Evolutionary conservation across 73 alveolate species (phyloP).

Genomic region (Stentor roeselii): DNA sequence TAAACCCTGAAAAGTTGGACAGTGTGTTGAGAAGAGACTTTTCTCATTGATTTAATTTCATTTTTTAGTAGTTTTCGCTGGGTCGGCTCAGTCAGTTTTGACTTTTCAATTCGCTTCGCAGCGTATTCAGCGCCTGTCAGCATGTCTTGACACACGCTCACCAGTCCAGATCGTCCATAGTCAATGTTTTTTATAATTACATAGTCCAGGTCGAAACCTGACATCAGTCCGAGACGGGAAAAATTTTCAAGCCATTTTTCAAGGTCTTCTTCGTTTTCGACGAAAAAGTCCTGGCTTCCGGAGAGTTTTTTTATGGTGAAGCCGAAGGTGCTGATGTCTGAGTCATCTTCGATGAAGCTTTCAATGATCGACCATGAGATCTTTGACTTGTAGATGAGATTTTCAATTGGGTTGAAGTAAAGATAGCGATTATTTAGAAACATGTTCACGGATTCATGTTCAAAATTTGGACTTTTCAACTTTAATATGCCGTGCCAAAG

Average conservation of each 20-base stretch:
- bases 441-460: too few relatives aligned
- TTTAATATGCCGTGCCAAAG: too few relatives aligned
- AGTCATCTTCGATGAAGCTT: not conserved
- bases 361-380: not conserved
- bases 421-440: too few relatives aligned
- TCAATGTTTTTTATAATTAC: not conserved
- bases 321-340: not conserved
- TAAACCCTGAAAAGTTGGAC: not conserved
- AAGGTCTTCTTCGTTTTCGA: not conserved
- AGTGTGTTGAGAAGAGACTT: not conserved
- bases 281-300: not conserved
- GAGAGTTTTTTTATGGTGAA: not conserved
- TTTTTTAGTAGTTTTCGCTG: not conserved
- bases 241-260: not conserved
- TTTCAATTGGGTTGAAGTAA: too few relatives aligned
- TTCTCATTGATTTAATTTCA: not conserved
- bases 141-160: not conserved
- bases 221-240: not conserved
- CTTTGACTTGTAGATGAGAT: not conserved
- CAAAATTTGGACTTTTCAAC: too few relatives aligned
- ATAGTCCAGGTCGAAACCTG: not conserved
- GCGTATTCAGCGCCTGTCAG: not conserved
- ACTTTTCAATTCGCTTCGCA: not conserved
- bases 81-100: not conserved
- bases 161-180: not conserved